Base-by-base conservation (phyloP, 345 rosid genomes). In the Rhodomyrtus tomentosa region DNA sequence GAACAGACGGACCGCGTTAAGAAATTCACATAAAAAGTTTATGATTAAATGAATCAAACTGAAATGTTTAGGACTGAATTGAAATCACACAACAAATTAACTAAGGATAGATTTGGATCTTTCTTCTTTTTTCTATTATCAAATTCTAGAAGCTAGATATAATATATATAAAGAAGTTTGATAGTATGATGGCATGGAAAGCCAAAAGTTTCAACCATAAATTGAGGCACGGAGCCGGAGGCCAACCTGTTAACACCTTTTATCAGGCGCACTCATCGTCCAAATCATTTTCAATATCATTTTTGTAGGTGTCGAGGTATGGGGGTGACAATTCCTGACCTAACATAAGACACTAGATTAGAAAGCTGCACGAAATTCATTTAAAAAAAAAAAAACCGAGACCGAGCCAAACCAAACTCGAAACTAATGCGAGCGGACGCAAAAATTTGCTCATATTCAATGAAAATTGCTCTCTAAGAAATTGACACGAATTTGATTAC, bases 1-100 rank as follows among this genome's bases (percentile, higher is more conserved):
- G 36, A 58, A 5, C 0, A 12, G 6, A 58, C n/a, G 7, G 27
- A 58, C 0, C 0, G 27, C 5, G 3, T 27, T 6, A 11, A 4
- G 0, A 27, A 58, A n/a, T 58, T 58, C 0, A 0, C 2, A 14
- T 0, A 55, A 55, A 55, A n/a, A 5, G 1, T 56, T 56, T 2
- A 56, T 12, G 1, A 56, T 25, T 5, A n/a, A 56, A 56, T n/a
- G 11, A 0, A 0, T 12, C 10, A n/a, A n/a, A 56, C n/a, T 6
- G 0, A 58, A 27, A 58, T 58, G 3, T 58, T 58, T 27, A 58
- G 1, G 15, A 13, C 0, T 27, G 4, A 58, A 27, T 27, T 27
- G 4, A 5, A 20, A 13, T 14, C 29, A 27, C 15, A 58, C 8
- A 58, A 58, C 13, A n/a, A 12, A 0, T 58, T 27, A 12, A 0